Conservation (phyloP, 495 filamentous ascomycete genomes). For the Neurospora tetrasperma region DNA sequence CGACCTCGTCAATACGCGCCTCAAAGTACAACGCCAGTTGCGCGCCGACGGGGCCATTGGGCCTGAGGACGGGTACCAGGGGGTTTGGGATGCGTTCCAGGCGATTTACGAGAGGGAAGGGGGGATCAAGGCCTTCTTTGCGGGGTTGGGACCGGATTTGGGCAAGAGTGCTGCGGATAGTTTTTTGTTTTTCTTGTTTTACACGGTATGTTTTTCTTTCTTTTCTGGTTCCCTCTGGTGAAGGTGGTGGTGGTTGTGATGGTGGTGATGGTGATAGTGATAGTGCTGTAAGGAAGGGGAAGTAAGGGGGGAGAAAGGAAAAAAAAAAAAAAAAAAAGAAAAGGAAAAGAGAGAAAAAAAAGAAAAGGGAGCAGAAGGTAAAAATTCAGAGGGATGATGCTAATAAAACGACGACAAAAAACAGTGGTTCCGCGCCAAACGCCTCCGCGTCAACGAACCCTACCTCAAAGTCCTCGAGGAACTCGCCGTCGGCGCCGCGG, state of each 20-base stretch:
- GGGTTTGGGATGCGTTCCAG: conserved; percentile 54
- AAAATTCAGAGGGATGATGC: no score
- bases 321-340: no score
- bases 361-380: no score
- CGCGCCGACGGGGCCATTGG: conserved; percentile 26
- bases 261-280: no score
- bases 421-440: conserved; percentile 42
- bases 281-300: no score
- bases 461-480: conserved; percentile 61
- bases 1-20: conserved; percentile 71
- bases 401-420: background rate
- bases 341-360: no score
- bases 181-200: conserved; percentile 79
- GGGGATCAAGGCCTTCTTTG: conserved; percentile 60
- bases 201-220: conserved; percentile 45
- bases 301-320: no score
- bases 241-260: no score
- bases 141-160: conserved; percentile 61
- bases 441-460: conserved; percentile 35
- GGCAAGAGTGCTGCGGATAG: conserved; percentile 63
- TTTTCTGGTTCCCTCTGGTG: background rate
- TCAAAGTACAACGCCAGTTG: conserved; percentile 69
- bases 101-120: conserved; percentile 68
- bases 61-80: conserved; percentile 39
- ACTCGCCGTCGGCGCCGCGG: conserved; percentile 63